phyloP scores from a whole-genome alignment of 805 yeast species.

The Saturnispora diversa region DNA sequence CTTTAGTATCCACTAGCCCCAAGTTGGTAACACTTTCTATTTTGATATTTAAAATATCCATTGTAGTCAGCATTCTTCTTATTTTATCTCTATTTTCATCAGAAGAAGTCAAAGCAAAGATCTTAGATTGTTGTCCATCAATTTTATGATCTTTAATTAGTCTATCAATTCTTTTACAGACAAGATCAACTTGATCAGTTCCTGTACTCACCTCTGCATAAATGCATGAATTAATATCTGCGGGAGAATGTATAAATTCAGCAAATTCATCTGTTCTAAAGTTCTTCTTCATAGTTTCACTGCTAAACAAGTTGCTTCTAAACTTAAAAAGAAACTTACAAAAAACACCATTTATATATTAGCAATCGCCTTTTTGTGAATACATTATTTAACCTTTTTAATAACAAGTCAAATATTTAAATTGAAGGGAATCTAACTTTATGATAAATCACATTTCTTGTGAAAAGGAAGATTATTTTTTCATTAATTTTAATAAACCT shows the following conservation, averaged over 20 bases:
- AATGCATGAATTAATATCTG: conserved; percentile 2
- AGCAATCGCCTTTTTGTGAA: neutral
- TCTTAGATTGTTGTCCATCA: neutral
- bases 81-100: neutral
- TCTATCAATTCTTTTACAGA: neutral
- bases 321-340: too few relatives aligned
- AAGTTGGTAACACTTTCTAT: conserved; percentile 1
- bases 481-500: too few relatives aligned
- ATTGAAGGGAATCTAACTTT: neutral
- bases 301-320: too few relatives aligned
- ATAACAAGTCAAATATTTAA: neutral
- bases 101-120: conserved; percentile 2
- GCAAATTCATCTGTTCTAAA: neutral
- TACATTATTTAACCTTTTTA: neutral
- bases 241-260: conserved; percentile 1
- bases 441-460: neutral
- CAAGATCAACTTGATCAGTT: neutral
- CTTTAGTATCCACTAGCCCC: neutral
- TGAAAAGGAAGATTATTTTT: too few relatives aligned
- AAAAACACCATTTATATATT: too few relatives aligned
- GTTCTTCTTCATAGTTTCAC: too few relatives aligned
- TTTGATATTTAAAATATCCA: neutral
- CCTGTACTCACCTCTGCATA: neutral
- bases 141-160: neutral
- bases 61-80: neutral